phyloP scores from a whole-genome alignment of 257 asterid species.

The Solanum acaule region DNA sequence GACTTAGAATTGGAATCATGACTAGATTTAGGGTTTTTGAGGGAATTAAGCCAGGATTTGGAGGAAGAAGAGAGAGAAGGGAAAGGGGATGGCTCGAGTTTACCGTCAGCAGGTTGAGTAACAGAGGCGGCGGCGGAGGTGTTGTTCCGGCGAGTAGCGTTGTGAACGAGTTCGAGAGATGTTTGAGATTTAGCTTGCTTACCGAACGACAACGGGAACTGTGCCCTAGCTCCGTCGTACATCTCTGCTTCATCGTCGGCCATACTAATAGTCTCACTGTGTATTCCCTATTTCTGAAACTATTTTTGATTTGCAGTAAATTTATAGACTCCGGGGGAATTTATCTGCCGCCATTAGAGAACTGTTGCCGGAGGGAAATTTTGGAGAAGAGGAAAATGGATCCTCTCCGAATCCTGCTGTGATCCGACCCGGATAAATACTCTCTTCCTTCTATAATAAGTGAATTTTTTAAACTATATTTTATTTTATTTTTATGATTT shows the following conservation, averaged over 20 bases:
- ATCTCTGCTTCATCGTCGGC: conserved; percentile 78
- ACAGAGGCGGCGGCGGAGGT: conserved; percentile 3
- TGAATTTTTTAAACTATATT: not conserved
- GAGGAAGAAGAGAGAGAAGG: conserved; percentile 52
- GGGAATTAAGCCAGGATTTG: conserved; percentile 40
- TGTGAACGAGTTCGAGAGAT: conserved; percentile 63
- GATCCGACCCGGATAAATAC: not conserved
- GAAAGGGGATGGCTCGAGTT: conserved; percentile 14
- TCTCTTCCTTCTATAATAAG: not conserved
- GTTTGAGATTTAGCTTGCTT: conserved; percentile 63
- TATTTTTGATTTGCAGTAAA: conserved; percentile 8
- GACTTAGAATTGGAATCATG: not conserved
- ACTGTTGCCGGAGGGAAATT: not conserved
- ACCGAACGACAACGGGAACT: conserved; percentile 73
- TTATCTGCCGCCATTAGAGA: conserved; percentile 1
- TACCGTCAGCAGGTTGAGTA: not conserved
- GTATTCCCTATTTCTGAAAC: not conserved
- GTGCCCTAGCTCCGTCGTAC: conserved; percentile 67
- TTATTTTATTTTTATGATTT: no score
- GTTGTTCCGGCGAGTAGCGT: conserved; percentile 62
- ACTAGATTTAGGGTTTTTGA: conserved; percentile 28
- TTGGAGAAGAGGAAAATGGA: not conserved
- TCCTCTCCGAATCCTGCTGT: not conserved
- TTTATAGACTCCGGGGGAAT: conserved; percentile 10
- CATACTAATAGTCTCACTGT: conserved; percentile 4